Conservation (phyloP, 768 basidiomycete species). For the Macrolepiota albuminosa region DNA sequence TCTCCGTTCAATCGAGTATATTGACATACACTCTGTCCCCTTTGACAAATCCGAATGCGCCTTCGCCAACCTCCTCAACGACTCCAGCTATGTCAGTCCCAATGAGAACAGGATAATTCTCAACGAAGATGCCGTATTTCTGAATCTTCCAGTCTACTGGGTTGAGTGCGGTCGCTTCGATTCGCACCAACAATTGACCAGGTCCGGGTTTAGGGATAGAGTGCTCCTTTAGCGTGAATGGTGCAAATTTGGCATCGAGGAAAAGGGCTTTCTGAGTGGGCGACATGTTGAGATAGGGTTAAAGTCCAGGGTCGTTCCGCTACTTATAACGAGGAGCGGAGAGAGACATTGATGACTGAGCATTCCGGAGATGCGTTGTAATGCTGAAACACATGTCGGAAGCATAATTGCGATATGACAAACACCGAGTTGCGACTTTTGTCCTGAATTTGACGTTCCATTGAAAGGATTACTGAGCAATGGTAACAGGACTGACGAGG, state of each 20-base stretch:
- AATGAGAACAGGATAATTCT: slow-evolving; percentile 39
- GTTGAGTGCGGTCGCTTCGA: slow-evolving; percentile 37
- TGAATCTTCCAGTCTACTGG: slow-evolving; percentile 52
- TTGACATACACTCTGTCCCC: slow-evolving; percentile 49
- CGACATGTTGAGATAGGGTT: not conserved
- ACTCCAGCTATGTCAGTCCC: slow-evolving; percentile 50
- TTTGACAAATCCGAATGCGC: slow-evolving; percentile 40
- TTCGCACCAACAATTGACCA: slow-evolving; percentile 37
- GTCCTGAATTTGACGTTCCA: too few species aligned
- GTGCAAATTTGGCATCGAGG: slow-evolving; percentile 12
- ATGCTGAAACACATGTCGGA: not conserved
- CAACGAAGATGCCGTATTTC: slow-evolving; percentile 31
- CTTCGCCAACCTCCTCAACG: slow-evolving; percentile 48
- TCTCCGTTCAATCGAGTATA: not conserved
- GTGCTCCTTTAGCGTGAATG: slow-evolving; percentile 14
- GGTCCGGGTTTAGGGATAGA: slow-evolving; percentile 24
- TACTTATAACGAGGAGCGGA: not conserved
- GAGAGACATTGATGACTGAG: not conserved
- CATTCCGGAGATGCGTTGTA: not conserved
- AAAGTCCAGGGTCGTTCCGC: not conserved
- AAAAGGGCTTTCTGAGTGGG: slow-evolving; percentile 22
- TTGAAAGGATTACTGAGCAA: too few species aligned
- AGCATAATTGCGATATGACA: not conserved
- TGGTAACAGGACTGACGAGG: too few species aligned
- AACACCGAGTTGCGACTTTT: not conserved